Base-by-base conservation (phyloP, 371 early-diverging fungal genomes). In the Mortierella sp. region DNA sequence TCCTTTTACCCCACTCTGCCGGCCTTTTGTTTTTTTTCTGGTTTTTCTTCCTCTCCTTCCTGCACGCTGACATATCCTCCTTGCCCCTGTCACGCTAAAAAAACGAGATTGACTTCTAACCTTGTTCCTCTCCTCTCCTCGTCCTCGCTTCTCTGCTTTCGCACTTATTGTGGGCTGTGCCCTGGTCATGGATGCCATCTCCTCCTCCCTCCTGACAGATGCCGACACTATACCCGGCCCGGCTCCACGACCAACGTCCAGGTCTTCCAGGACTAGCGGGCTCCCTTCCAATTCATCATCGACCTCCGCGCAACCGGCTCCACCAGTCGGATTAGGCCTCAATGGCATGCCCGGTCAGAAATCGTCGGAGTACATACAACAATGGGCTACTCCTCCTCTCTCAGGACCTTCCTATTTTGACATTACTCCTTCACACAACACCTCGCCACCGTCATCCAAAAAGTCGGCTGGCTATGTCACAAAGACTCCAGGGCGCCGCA, bases 331-430 rank as follows among this genome's bases (percentile, higher is more conserved):
- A 19, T 50, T 82, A 8, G 82, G 82, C 26, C 78, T 82, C 40
- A 55, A 61, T 51, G 78, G 75, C 13, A 53, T 75, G 19, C n/a
- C 77, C 50, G 67, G 37, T 31, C 64, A 67, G 24, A 46, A 76
- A 24, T 64, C 75, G 37, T 57, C 79, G 0, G 77, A 74, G 28
- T 46, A 73, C 28, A 71, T 83, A 48, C 67, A 74, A 0, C 77
- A 77, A 26, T 77, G 77, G 61, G 61, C 43, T 40, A 73, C 84
- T 11, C 80, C 80, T 43, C 40, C 50, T 5, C 64, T 64, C 37
- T 75, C 80, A 13, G 84, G 80, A n/a, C 80, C 84, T 3, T 77
- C 84, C 26, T 83, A 80, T 37, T 83, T 83, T 59, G 84, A 83
- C 69, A 83, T 83, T 70, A 77, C 84, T 9, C 83, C 83, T 26